A percentile compares a stretch with the other conserved stretches of the same genome.
These are phyloP conservation scores for Acacia crassicarpa DNA, from an alignment of 306 rosid species.

Conservation along the genomic window DNA sequence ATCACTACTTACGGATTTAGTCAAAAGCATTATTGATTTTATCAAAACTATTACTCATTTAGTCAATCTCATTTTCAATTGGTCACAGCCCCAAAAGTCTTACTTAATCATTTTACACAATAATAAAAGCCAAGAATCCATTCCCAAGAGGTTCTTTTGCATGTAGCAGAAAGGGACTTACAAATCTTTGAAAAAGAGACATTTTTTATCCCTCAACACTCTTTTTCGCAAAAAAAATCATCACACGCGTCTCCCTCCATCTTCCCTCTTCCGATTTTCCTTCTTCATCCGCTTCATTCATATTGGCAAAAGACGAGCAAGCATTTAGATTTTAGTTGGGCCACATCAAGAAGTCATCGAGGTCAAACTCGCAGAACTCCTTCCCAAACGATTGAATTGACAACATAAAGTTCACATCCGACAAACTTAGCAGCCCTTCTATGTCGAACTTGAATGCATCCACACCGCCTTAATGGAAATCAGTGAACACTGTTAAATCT, in stretches of 20 bases:
- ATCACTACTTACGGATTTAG: fast-evolving
- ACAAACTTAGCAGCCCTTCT: conserved; percentile 45
- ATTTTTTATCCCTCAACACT: too few species aligned
- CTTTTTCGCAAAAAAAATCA: neutral
- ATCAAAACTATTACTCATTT: too few species aligned
- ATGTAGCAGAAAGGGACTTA: too few species aligned
- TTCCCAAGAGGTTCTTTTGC: too few species aligned
- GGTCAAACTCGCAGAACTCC: conserved; percentile 71
- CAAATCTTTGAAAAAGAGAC: too few species aligned
- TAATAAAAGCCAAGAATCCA: too few species aligned
- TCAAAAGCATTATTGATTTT: too few species aligned
- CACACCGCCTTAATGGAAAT: conserved; percentile 34
- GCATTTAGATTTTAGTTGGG: conserved; percentile 21
- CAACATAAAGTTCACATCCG: conserved; percentile 38
- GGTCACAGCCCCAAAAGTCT: too few species aligned
- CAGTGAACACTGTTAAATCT: conserved; percentile 4
- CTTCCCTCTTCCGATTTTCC: neutral
- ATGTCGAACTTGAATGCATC: conserved; percentile 49
- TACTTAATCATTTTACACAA: too few species aligned
- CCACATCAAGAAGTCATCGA: conserved; percentile 54
- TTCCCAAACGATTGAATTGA: conserved; percentile 39
- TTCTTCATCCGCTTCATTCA: neutral
- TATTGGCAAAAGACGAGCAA: neutral
- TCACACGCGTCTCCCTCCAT: conserved; percentile 40
- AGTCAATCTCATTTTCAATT: too few species aligned